Evolutionary conservation across 306 rosid species (phyloP), one percentile per base, ranked within the genome.

Genomic region (Arachis stenosperma): DNA sequence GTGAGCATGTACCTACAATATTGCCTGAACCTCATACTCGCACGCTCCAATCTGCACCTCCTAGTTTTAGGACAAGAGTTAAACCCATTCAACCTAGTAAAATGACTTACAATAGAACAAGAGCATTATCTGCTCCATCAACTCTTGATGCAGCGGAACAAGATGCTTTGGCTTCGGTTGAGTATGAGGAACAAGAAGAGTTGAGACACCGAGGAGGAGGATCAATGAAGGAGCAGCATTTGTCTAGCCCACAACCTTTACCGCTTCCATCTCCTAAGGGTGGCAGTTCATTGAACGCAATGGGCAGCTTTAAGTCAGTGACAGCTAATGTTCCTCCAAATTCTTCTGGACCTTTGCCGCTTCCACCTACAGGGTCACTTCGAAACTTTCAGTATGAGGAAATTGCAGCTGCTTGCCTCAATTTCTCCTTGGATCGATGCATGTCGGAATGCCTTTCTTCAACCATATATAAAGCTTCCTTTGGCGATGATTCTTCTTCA

Each of bases 101-200:
- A 86, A 82, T 77, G 61, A 48, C 78, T 42, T 84, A 62, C 75
- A 84, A 56, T 79, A 88, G 98, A 80, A 36, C 73, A 27, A 80
- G 99, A 17, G 88, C 99, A 40, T 81, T 90, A 13, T 95, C 99
- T 52, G 99, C 99, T 59, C 98, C 99, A 7, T 91, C 98, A 2
- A 82, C 96, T 58, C 97, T 95, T 60, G 99, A 95, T 80, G 91
- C 84, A 9, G 97, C 99, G 14, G 99, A 95, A 69, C 96, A 91
- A 81, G 98, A 91, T 56, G 84, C 81, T 46, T 78, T 87, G 43
- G 68, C 82, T 8, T 81, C 90, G 10, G 78, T 76, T 75, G 99
- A 90, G 71, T 89, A 88, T 37, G 95, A 84, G 11, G 99, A 94
- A 58, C 89, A 71, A 60, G 96, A 91, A 61, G 99, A 94, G 73